phyloP scores from a whole-genome alignment of 225 moss, liverwort and hornwort species.

The Takakia lepidozioides region DNA sequence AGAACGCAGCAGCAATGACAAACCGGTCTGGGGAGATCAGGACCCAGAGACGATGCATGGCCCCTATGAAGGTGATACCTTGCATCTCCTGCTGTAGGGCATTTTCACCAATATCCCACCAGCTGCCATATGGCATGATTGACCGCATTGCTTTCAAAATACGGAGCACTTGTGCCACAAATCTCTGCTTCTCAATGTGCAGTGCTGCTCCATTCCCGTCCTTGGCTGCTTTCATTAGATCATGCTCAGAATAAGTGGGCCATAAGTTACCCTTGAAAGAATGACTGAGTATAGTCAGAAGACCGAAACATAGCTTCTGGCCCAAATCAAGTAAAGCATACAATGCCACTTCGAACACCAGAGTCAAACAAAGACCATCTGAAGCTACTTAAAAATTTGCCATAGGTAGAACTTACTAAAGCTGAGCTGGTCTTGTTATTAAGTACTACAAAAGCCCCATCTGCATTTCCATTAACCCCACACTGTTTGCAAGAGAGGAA shows the following conservation, averaged over 20 bases:
- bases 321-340: too few relatives aligned
- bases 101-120: constrained; percentile 73
- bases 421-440: too few relatives aligned
- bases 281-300: too few relatives aligned
- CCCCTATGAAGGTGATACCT: constrained; percentile 58
- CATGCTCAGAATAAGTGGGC: too few relatives aligned
- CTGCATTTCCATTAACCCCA: too few relatives aligned
- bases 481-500: too few relatives aligned
- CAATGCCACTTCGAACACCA: neutral
- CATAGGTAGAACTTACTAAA: too few relatives aligned
- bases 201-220: constrained; percentile 46
- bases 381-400: too few relatives aligned
- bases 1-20: constrained; percentile 58
- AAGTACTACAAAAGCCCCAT: too few relatives aligned
- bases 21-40: constrained; percentile 67
- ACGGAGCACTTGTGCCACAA: constrained; percentile 18
- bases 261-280: neutral
- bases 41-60: constrained; percentile 80
- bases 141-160: constrained; percentile 36
- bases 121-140: constrained; percentile 66
- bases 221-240: constrained; percentile 12
- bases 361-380: too few relatives aligned
- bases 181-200: constrained; percentile 17
- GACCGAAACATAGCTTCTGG: too few relatives aligned
- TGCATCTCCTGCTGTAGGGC: constrained; percentile 14